Percentiles rank a stretch among this genome's conserved stretches.
Conservation (phyloP, 352 stramenopile genomes). For the Thalassiosira mediterranea region DNA sequence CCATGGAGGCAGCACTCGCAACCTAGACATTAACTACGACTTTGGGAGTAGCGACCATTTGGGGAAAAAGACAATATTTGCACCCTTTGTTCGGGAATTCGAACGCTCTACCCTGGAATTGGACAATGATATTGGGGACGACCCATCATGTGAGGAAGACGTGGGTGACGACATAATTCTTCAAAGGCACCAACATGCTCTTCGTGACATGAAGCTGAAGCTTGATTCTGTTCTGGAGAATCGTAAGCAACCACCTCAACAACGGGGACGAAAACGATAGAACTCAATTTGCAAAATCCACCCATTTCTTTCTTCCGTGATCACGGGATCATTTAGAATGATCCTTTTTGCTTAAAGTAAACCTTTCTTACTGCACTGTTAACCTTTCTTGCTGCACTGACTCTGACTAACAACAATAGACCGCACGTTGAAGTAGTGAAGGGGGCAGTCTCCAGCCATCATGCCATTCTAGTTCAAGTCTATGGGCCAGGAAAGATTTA, state of each 20-base stretch:
- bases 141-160: conserved; percentile 77
- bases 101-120: conserved; percentile 27
- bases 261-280: conserved; percentile 30
- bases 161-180: conserved; percentile 72
- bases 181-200: conserved; percentile 60
- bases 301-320: no score
- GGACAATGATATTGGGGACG: conserved; percentile 43
- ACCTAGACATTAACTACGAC: conserved; percentile 43
- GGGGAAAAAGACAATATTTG: conserved; percentile 65
- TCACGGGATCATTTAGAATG: no score
- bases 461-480: no score
- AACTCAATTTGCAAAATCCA: no score
- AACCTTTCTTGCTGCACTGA: no score
- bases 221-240: conserved; percentile 60
- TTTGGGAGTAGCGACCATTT: conserved; percentile 16
- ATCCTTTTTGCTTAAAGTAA: no score
- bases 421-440: no score
- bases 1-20: conserved; percentile 43
- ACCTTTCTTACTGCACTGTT: no score
- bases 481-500: no score
- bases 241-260: conserved; percentile 31
- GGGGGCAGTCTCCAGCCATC: no score
- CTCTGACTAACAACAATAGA: no score
- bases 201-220: conserved; percentile 80
- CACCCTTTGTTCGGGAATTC: conserved; percentile 64